Percentiles rank a stretch among this genome's conserved stretches.
Evolutionary conservation across 768 basidiomycete species (phyloP).

Genomic region (Boletus pseudo-olivaceus): DNA sequence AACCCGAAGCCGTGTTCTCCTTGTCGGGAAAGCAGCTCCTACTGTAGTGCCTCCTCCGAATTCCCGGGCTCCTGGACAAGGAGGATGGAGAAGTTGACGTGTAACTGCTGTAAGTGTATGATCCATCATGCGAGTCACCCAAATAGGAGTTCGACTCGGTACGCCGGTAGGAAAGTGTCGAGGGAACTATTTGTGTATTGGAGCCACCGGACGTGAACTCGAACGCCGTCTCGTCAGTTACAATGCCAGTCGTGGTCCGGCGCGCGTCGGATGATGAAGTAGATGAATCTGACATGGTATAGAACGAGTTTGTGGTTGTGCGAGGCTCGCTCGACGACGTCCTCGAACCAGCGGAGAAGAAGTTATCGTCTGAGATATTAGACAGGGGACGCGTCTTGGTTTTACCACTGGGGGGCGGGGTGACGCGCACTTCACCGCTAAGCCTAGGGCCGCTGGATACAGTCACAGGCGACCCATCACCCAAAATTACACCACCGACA

Average conservation of each 20-base stretch:
- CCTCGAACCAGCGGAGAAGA: constrained; percentile 41
- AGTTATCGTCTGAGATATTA: constrained; percentile 42
- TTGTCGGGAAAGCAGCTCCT: constrained; percentile 47
- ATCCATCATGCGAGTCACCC: constrained; percentile 50
- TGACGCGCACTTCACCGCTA: constrained; percentile 40
- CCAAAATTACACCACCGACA: constrained; percentile 37
- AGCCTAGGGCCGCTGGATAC: constrained; percentile 61
- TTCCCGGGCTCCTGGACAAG: constrained; percentile 55
- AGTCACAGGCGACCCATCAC: constrained; percentile 66
- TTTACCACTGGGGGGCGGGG: constrained; percentile 42
- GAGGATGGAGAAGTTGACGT: constrained; percentile 47
- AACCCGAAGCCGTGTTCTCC: constrained; percentile 44
- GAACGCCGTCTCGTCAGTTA: constrained; percentile 39
- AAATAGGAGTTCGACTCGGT: constrained; percentile 54
- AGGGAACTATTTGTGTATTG: constrained; percentile 45
- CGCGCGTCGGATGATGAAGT: constrained; percentile 26
- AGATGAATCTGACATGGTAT: constrained; percentile 34
- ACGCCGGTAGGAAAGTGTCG: constrained; percentile 50
- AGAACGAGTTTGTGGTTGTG: constrained; percentile 31
- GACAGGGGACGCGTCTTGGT: constrained; percentile 28
- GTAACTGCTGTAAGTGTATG: constrained; percentile 32
- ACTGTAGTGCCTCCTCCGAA: constrained; percentile 50
- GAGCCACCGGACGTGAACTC: constrained; percentile 37
- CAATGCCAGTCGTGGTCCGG: constrained; percentile 30
- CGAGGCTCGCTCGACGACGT: constrained; percentile 31